Conservation (phyloP, 371 early-diverging fungal species). For the Mucor mucedo region DNA sequence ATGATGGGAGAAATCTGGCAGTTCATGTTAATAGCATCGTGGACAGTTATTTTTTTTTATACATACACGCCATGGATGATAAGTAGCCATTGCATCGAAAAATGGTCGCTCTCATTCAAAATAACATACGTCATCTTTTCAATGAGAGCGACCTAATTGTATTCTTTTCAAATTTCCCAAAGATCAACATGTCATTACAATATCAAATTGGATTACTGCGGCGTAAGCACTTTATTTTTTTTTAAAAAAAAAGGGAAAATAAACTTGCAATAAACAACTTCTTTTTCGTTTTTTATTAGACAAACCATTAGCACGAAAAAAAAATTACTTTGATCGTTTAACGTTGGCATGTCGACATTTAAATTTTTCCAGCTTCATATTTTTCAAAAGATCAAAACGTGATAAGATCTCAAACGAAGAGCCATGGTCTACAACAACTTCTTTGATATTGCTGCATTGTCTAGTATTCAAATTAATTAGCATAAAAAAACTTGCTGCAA, state of each 20-base stretch:
- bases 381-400: conserved; percentile 20
- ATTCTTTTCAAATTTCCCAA: conserved; percentile 12
- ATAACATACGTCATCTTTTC: too few species aligned
- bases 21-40: conserved; percentile 24
- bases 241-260: too few species aligned
- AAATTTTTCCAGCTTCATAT: conserved; percentile 21
- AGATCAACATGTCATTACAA: conserved; percentile 15
- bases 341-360: conserved; percentile 23
- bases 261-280: too few species aligned
- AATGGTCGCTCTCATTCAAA: too few species aligned
- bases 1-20: conserved; percentile 24
- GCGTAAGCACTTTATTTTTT: conserved; percentile 17
- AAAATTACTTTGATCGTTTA: conserved; percentile 6
- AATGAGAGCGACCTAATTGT: conserved; percentile 31
- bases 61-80: conserved; percentile 24
- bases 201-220: not conserved
- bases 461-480: conserved; percentile 26
- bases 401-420: conserved; percentile 34
- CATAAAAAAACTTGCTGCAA: conserved; percentile 28
- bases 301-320: conserved; percentile 25
- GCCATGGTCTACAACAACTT: conserved; percentile 26
- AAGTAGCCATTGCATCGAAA: conserved; percentile 26
- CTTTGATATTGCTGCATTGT: conserved; percentile 28
- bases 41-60: conserved; percentile 25
- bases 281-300: too few species aligned